Conservation (phyloP, 106 monocot genomes). For the Platanthera guangdongensis region DNA sequence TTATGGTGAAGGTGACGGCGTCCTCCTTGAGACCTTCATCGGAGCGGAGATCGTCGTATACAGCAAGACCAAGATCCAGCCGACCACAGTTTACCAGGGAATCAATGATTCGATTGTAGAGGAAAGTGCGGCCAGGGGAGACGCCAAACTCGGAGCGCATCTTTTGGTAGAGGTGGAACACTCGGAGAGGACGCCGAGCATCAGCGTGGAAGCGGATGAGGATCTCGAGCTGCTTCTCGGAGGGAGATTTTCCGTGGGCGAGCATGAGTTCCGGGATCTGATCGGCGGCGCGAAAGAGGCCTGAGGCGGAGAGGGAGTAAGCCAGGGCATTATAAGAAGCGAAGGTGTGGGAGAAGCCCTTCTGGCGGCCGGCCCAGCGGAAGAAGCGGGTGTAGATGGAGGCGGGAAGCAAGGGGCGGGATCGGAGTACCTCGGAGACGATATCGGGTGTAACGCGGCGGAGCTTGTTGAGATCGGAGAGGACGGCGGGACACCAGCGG, state of each 20-base stretch:
- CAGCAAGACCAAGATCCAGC: constrained; percentile 52
- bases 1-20: constrained; percentile 65
- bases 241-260: constrained; percentile 48
- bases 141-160: constrained; percentile 46
- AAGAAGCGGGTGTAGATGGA: constrained; percentile 67
- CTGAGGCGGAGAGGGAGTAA: constrained; percentile 37
- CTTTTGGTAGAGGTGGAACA: constrained; percentile 42
- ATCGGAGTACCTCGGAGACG: constrained; percentile 69
- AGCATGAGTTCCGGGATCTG: constrained; percentile 76
- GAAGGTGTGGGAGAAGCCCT: constrained; percentile 62
- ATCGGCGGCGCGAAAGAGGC: constrained; percentile 55
- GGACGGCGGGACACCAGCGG: constrained; percentile 55
- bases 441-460: constrained; percentile 68
- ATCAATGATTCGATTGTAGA: constrained; percentile 74
- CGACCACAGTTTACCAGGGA: constrained; percentile 41
- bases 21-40: constrained; percentile 64
- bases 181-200: constrained; percentile 44
- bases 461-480: constrained; percentile 79
- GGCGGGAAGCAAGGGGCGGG: constrained; percentile 28
- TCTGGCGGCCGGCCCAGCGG: constrained; percentile 70
- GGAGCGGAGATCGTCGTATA: constrained; percentile 47
- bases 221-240: constrained; percentile 85
- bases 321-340: constrained; percentile 78
- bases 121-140: constrained; percentile 45
- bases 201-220: constrained; percentile 67